phyloP scores from a whole-genome alignment of 2,329 filamentous ascomycete genomes.

The Aspergillus fructus region DNA sequence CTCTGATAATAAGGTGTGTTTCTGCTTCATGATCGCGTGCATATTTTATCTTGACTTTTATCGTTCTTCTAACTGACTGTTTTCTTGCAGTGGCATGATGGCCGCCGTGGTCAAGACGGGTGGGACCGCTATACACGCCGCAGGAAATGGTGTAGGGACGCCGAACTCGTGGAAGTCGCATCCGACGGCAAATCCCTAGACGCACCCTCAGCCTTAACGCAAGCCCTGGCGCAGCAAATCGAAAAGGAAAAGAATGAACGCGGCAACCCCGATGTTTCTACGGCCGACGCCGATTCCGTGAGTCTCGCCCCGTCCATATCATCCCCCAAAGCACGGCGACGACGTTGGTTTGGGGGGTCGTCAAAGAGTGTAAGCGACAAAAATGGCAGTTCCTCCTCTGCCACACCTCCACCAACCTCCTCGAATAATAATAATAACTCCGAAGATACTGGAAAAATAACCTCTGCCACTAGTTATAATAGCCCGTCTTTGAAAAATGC shows the following conservation, averaged over 20 bases:
- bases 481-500: conserved; percentile 17
- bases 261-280: conserved; percentile 19
- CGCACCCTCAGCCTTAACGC: conserved; percentile 35
- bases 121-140: conserved; percentile 94
- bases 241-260: conserved; percentile 19
- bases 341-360: conserved; percentile 39
- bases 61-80: neutral
- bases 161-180: conserved; percentile 80
- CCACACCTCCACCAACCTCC: conserved; percentile 14
- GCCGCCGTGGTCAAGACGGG: conserved; percentile 78
- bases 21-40: neutral
- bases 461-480: conserved; percentile 19
- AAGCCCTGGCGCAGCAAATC: conserved; percentile 23
- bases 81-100: conserved; percentile 74
- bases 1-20: conserved; percentile 87
- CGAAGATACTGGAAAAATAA: conserved; percentile 25
- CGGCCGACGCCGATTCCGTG: conserved; percentile 25
- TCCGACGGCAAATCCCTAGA: conserved; percentile 47
- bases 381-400: conserved; percentile 21
- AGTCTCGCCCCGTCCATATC: conserved; percentile 29
- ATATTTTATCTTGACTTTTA: neutral
- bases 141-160: conserved; percentile 94
- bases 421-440: conserved; percentile 20
- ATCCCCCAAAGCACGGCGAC: conserved; percentile 32
- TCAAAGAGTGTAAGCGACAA: conserved; percentile 31